A percentile compares a stretch with the other conserved stretches of the same genome.
Conservation (phyloP, 2,329 filamentous ascomycete genomes). For the Ascochyta fabae region DNA sequence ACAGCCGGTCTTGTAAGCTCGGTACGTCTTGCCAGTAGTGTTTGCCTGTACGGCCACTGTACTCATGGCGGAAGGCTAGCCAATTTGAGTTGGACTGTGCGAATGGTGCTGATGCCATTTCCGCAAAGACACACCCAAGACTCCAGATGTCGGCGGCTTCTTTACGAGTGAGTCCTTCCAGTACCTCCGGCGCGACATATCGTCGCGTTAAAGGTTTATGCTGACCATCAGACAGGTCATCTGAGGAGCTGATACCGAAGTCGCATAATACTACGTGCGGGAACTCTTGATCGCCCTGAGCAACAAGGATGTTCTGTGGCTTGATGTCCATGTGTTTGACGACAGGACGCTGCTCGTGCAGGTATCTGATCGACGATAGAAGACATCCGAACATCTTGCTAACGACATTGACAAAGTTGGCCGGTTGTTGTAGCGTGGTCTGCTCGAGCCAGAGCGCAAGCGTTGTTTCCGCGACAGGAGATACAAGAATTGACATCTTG, state of each 20-base stretch:
- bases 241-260: conserved; percentile 46
- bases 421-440: conserved; percentile 25
- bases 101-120: conserved; percentile 71
- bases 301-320: conserved; percentile 48
- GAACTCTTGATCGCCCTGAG: conserved; percentile 36
- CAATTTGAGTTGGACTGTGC: conserved; percentile 32
- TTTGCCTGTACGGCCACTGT: conserved; percentile 38
- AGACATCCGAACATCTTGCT: conserved; percentile 48
- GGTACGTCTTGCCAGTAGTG: conserved; percentile 47
- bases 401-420: conserved; percentile 32
- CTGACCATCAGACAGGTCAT: conserved; percentile 24
- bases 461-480: conserved; percentile 47
- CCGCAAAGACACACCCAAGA: conserved; percentile 91
- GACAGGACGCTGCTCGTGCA: conserved; percentile 46
- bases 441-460: conserved; percentile 44
- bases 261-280: conserved; percentile 47
- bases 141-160: conserved; percentile 82
- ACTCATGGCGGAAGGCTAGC: conserved; percentile 37
- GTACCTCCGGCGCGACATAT: conserved; percentile 47
- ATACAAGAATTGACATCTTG: conserved; percentile 47
- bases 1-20: conserved; percentile 36
- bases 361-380: conserved; percentile 43
- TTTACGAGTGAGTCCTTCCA: conserved; percentile 35
- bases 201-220: conserved; percentile 39
- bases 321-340: conserved; percentile 50